phyloP scores from a whole-genome alignment of 2,329 filamentous ascomycete species.

The Scedosporium aurantiacum region DNA sequence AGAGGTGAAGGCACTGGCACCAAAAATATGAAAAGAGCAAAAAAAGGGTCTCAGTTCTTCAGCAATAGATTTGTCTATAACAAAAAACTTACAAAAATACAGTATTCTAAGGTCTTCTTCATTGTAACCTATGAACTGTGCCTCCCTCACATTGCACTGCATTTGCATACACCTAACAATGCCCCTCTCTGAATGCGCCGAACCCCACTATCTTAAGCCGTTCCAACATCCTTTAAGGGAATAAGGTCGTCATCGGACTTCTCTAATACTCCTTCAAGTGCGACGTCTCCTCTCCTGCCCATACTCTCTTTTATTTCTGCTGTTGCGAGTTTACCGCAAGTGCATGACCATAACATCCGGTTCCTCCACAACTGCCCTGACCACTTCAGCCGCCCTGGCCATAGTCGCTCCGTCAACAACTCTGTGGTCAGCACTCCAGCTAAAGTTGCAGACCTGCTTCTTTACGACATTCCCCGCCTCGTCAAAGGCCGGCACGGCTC shows the following conservation, averaged over 20 bases:
- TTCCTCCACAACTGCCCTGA: slow-evolving; percentile 68
- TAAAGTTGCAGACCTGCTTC: slow-evolving; percentile 78
- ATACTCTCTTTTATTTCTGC: not conserved
- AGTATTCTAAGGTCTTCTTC: not conserved
- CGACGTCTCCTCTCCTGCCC: not conserved
- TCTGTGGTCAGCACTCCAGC: slow-evolving; percentile 92
- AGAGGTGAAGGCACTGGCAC: not conserved
- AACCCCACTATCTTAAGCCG: not conserved
- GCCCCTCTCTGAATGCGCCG: not conserved
- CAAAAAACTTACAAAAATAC: not conserved
- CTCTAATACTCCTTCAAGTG: not conserved
- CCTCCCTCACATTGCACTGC: not conserved
- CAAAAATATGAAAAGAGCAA: not conserved
- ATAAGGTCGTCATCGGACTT: not conserved
- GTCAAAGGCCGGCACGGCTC: slow-evolving; percentile 69
- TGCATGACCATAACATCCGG: slow-evolving; percentile 81
- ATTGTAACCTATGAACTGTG: not conserved
- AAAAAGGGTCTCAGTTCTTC: not conserved
- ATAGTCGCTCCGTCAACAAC: slow-evolving; percentile 92
- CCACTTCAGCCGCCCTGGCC: slow-evolving; percentile 76
- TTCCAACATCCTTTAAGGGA: not conserved
- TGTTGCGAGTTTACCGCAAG: slow-evolving; percentile 42
- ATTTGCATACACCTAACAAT: not conserved
- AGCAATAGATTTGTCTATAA: too few species aligned
- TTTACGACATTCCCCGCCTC: slow-evolving; percentile 50